phyloP scores from a whole-genome alignment of 805 yeast genomes.

The Monosporozyma servazzii region DNA sequence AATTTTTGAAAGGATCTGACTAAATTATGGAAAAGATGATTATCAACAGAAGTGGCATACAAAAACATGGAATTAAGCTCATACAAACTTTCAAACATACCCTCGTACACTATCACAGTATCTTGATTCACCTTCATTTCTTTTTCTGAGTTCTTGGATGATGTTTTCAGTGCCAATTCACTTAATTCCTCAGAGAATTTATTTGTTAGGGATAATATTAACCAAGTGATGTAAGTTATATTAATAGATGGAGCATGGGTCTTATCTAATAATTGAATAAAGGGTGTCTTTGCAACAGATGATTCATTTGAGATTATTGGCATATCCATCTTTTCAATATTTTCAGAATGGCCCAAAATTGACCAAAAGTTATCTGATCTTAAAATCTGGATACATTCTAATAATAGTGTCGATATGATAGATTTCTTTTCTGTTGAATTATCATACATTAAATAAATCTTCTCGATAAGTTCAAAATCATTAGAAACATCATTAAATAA shows the following conservation, averaged over 20 bases:
- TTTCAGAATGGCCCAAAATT: slow-evolving; percentile 29
- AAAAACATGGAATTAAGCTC: slow-evolving; percentile 43
- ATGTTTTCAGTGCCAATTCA: slow-evolving; percentile 25
- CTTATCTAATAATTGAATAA: slow-evolving; percentile 75
- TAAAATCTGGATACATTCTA: slow-evolving; percentile 33
- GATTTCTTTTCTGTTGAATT: slow-evolving; percentile 44
- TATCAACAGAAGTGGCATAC: slow-evolving; percentile 54
- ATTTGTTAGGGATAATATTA: slow-evolving; percentile 46
- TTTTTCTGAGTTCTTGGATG: slow-evolving; percentile 31
- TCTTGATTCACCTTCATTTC: slow-evolving; percentile 6
- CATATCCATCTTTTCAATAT: slow-evolving; percentile 25
- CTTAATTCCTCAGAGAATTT: slow-evolving; percentile 57
- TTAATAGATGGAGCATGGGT: slow-evolving; percentile 65
- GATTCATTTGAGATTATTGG: slow-evolving; percentile 34
- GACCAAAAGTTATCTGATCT: slow-evolving; percentile 22
- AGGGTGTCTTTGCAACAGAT: slow-evolving; percentile 43
- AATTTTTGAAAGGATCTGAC: slow-evolving; percentile 71
- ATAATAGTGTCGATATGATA: slow-evolving; percentile 48
- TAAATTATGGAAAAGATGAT: slow-evolving; percentile 55
- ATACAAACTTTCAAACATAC: slow-evolving; percentile 35
- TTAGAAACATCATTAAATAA: slow-evolving; percentile 51
- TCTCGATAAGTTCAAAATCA: slow-evolving; percentile 43
- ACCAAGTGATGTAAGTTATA: slow-evolving; percentile 47
- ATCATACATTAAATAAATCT: slow-evolving; percentile 58
- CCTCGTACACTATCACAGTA: slow-evolving; percentile 18